Evolutionary conservation across 1,139 yeast genomes (phyloP), one percentile per base, ranked within the genome.

Genomic region (Meyerozyma guilliermondii): DNA sequence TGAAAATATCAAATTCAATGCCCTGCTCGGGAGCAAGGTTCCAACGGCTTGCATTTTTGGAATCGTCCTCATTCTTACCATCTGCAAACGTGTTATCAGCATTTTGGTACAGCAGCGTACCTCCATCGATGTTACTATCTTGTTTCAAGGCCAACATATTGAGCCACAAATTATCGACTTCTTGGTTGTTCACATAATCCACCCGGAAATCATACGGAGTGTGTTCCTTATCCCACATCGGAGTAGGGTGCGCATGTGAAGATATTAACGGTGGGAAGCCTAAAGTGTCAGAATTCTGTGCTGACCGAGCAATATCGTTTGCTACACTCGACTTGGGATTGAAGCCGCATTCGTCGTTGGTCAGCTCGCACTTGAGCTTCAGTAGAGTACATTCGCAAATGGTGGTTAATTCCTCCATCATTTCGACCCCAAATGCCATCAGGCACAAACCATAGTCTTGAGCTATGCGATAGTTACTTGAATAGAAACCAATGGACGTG

Each of bases 401-500:
- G 10, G 11, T 26, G 5, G 23, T 18, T 5, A 33, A 9, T 7
- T 17, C 24, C 8, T 33, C 36, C n/a, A 17, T 17, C 24, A 10
- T 10, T 10, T 33, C 36, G 16, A 3, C 4, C 5, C 11, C 14
- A n/a, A 33, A 33, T 5, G 7, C 11, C 10, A n/a, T 9, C 23
- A 11, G 14, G 20, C 24, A 18, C 36, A 33, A 18, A 13, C 24
- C 24, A 13, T n/a, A 11, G 11, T 33, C 24, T 33, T 33, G 24
- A 9, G 24, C 24, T 3, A 18, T 7, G 14, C 24, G 24, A 11
- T 4, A 17, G 20, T 33, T 18, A 3, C 9, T 20, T 3, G 13
- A 11, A 14, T 33, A 22, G 16, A 35, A 23, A 24, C 23, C 38
- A 35, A 3, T 18, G n/a, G 38, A 14, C 3, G 68, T 63, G 11